Percentiles rank a stretch among this genome's conserved stretches.
These are phyloP conservation scores for Poterioochromonas sp. DNA, from an alignment of 352 stramenopile genomes.

Conservation along the genomic window DNA sequence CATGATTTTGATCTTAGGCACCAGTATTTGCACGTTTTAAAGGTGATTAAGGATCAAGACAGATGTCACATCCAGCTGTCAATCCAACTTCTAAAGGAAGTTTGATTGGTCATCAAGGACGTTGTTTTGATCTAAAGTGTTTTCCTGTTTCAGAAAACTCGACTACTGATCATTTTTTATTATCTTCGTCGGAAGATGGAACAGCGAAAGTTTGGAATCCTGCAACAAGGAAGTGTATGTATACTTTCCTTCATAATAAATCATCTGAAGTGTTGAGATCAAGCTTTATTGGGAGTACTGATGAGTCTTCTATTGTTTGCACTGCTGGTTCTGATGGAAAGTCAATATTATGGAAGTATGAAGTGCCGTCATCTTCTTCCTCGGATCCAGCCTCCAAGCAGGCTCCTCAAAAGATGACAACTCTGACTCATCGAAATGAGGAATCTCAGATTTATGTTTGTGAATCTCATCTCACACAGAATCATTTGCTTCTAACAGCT, in stretches of 20 bases:
- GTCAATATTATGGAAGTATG: neutral
- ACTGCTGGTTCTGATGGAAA: constrained; percentile 27
- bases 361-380: neutral
- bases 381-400: neutral
- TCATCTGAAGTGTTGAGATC: neutral
- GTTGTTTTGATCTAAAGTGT: constrained; percentile 10
- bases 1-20: too few species aligned
- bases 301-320: neutral
- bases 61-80: too few species aligned
- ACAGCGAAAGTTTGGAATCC: constrained; percentile 2
- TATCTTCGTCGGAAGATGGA: constrained; percentile 9
- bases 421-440: neutral
- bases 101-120: constrained; percentile 26
- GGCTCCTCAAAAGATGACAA: neutral
- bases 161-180: neutral
- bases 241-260: constrained; percentile 25
- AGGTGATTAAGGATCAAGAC: too few species aligned
- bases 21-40: too few species aligned
- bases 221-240: neutral
- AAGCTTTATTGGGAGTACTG: neutral
- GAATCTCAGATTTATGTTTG: constrained; percentile 21
- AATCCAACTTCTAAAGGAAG: too few species aligned
- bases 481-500: neutral
- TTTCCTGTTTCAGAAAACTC: neutral
- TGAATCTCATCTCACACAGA: neutral